Evolutionary conservation across 2,329 filamentous ascomycete species (phyloP), one percentile per base, ranked within the genome.

Genomic region (Scedosporium dehoogii): DNA sequence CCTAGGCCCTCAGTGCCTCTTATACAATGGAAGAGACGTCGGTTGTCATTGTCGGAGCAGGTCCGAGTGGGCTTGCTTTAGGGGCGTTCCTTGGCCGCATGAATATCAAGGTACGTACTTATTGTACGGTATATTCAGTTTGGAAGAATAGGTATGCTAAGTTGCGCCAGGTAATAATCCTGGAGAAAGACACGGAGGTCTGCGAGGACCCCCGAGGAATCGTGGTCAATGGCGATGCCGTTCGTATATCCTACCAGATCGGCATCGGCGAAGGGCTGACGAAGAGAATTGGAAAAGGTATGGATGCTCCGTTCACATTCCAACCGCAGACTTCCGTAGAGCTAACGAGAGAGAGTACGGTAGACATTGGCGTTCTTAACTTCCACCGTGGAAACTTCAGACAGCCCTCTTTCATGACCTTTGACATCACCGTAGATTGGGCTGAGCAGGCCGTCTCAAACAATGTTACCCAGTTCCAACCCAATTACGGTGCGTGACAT

Each of bases 21-120:
- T 18, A 4, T 46, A 18, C 18, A 59, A 59, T 59, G 58, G 58
- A 59, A 21, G 58, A 59, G 41, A 48, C 58, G 9, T 46, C 38
- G 2, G 6, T 53, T 44, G 48, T 70, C 64, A 14, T 61, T 23
- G 58, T 59, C 38, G 58, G 58, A 14, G 58, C 58, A 5, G 58
- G 58, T 21, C 58, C 58, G 21, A 59, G 58, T 27, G 58, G 58
- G 38, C 58, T 59, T 48, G 58, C 58, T 2, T 41, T 59, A 6
- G 58, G 58, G 41, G 58, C 58, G 9, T 48, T 59, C 23, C 58
- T 59, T 27, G 58, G 58, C n/a, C 58, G 58, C 18, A 46, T 46
- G 58, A 46, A 59, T 48, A 21, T 59, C 21, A 59, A 59, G 41
- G 58, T 59, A 59, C 4, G 41, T 41, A 2, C 21, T 18, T 23